A percentile compares a stretch with the other conserved stretches of the same genome.
These are phyloP conservation scores for Solanum hybrid DNA, from an alignment of 305 asterid genomes.

Conservation along the genomic window DNA sequence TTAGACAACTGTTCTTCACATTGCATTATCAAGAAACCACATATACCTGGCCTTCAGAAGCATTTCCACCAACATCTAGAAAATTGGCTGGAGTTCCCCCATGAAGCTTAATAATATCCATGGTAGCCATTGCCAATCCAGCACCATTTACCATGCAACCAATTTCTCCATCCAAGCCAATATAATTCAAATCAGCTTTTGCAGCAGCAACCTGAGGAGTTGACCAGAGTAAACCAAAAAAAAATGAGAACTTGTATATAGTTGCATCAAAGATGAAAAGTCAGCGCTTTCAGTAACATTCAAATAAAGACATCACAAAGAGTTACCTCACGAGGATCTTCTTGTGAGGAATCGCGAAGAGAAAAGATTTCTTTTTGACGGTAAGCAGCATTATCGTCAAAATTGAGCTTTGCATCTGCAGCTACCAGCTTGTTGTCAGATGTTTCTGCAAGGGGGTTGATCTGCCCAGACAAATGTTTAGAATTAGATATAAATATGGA, in stretches of 20 bases:
- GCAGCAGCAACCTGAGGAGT: slow-evolving; percentile 85
- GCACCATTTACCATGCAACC: slow-evolving; percentile 99
- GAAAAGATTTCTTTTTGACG: slow-evolving; percentile 80
- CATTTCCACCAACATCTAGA: slow-evolving; percentile 99
- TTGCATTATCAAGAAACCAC: background rate
- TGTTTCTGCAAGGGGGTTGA: slow-evolving; percentile 95
- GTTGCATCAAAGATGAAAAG: background rate
- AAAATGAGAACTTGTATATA: background rate
- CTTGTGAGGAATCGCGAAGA: slow-evolving; percentile 89
- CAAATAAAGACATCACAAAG: background rate
- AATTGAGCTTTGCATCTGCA: slow-evolving; percentile 96
- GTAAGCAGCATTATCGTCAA: slow-evolving; percentile 93
- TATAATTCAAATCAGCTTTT: slow-evolving; percentile 95
- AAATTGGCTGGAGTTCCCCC: slow-evolving; percentile 99
- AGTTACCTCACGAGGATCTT: slow-evolving; percentile 93
- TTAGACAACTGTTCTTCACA: background rate
- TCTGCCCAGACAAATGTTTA: slow-evolving; percentile 31
- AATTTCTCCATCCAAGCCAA: slow-evolving; percentile 97
- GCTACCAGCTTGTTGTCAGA: slow-evolving; percentile 82
- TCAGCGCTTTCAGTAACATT: background rate
- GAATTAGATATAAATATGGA: background rate
- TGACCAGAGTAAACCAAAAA: background rate
- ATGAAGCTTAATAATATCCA: slow-evolving; percentile 94
- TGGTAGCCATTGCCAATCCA: slow-evolving; percentile 99
- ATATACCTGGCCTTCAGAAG: slow-evolving; percentile 85